Evolutionary conservation across 805 yeast genomes (phyloP).

Genomic region (Candida pini): DNA sequence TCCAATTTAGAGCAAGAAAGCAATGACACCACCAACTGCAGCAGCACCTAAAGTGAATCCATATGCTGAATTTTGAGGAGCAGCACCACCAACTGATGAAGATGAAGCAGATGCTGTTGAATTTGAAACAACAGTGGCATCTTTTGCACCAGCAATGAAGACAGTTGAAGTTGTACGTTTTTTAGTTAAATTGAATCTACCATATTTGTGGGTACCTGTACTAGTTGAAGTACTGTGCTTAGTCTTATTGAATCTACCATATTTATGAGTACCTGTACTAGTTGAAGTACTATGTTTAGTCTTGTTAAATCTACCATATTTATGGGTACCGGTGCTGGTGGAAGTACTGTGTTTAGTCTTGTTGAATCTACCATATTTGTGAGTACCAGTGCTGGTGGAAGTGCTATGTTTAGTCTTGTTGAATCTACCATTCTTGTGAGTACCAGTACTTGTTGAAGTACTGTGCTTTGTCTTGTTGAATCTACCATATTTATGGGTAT

Average conservation of each 20-base stretch:
- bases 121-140: conserved; percentile 13
- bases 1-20: conserved; percentile 10
- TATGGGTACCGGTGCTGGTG: conserved; percentile 37
- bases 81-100: conserved; percentile 16
- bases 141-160: conserved; percentile 18
- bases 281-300: conserved; percentile 31
- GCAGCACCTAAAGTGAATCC: conserved; percentile 16
- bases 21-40: conserved; percentile 13
- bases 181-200: conserved; percentile 46
- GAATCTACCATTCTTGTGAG: conserved; percentile 45
- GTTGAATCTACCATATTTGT: conserved; percentile 52
- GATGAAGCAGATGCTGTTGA: conserved; percentile 15
- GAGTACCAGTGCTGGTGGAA: conserved; percentile 41
- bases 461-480: conserved; percentile 42
- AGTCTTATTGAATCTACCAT: conserved; percentile 52
- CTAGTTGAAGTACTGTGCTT: conserved; percentile 25
- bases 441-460: conserved; percentile 29
- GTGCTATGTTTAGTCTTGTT: conserved; percentile 40
- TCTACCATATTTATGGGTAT: conserved; percentile 39
- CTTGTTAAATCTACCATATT: conserved; percentile 45
- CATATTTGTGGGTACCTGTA: conserved; percentile 39
- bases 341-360: conserved; percentile 31
- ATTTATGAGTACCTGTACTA: conserved; percentile 45
- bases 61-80: conserved; percentile 20
- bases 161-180: conserved; percentile 34